Base-by-base conservation (phyloP, 345 rosid genomes). In the Raphanus sativus region DNA sequence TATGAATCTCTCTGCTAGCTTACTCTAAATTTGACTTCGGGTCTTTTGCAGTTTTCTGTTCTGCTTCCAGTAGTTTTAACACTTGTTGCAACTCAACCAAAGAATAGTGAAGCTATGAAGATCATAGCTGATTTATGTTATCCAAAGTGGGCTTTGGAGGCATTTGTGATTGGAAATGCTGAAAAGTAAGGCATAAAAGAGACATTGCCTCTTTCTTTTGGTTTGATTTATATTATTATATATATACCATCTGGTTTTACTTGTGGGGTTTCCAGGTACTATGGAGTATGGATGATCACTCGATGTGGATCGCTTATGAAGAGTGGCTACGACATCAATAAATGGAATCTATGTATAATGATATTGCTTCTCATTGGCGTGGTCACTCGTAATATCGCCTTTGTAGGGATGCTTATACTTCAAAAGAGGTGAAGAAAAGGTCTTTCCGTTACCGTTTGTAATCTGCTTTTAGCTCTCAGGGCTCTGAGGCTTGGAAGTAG, bases 21-120 rank as follows among this genome's bases (percentile, higher is more conserved):
- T 61, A 26, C 1, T 40, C 65, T 70, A 52, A 67, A 8, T 11
- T 56, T 75, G 24, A 79, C 74, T 58, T 8, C 4, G 48, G 6
- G 54, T 15, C 42, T 65, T 33, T 33, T 84, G 87, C 85, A 95
- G 98, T 91, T 91, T 89, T 87, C 98, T 0, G 99, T 95, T 84
- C 96, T 95, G 75, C 92, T 95, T 84, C 99, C 97, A 0, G 97
- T 95, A 50, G 97, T 95, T 81, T 86, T 91, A 80, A 95, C 97
- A 61, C 99, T 95, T 21, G 65, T 92, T 12, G 91, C 97, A 48
- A 88, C 97, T 4, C 83, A 77, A 79, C 81, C 82, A 3, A 80
- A 72, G 69, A 70, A 75, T n/a, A 81, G 77, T 70, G 58, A 73
- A 70, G 62, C 73, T 64, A 15, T 85, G 80, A 86, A 65, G 82